Conservation (phyloP, 108 stramenopile species). For the Cyclostephanos tholiformis region DNA sequence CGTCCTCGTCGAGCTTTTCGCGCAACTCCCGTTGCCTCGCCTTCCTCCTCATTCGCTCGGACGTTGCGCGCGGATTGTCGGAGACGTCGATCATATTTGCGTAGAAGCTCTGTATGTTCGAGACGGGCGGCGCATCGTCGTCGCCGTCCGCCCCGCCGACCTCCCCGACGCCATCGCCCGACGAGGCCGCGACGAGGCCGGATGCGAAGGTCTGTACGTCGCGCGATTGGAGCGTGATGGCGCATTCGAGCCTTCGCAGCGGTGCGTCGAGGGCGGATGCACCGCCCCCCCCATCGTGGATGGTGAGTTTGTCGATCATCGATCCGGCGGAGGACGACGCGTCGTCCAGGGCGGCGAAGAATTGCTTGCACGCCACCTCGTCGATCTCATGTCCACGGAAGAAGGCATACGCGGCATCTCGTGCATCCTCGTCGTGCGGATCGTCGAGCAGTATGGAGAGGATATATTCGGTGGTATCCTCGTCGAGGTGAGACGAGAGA, state of each 20-base stretch:
- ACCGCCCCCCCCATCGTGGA: conserved; percentile 15
- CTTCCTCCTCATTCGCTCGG: conserved; percentile 67
- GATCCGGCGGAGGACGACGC: background rate
- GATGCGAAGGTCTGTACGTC: conserved; percentile 64
- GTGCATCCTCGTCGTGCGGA: conserved; percentile 61
- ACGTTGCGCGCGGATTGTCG: conserved; percentile 45
- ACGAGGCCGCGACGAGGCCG: conserved; percentile 47
- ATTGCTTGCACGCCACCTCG: conserved; percentile 38
- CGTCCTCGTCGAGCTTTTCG: conserved; percentile 60
- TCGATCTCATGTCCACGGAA: conserved; percentile 49
- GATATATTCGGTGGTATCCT: conserved; percentile 70
- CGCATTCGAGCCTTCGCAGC: conserved; percentile 50
- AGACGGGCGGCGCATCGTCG: background rate
- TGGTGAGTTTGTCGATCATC: background rate
- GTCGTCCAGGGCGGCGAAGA: conserved; percentile 48
- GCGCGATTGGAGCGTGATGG: conserved; percentile 63
- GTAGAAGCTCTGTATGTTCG: conserved; percentile 61
- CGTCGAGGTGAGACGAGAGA: conserved; percentile 55
- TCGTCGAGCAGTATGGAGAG: conserved; percentile 59
- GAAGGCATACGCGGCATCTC: conserved; percentile 58
- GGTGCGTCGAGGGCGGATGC: background rate
- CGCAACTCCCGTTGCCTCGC: conserved; percentile 62
- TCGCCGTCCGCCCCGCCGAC: conserved; percentile 8
- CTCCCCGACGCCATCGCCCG: background rate
- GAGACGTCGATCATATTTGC: conserved; percentile 73